phyloP scores from a whole-genome alignment of 2,329 filamentous ascomycete species.

The Balansia obtecta region DNA sequence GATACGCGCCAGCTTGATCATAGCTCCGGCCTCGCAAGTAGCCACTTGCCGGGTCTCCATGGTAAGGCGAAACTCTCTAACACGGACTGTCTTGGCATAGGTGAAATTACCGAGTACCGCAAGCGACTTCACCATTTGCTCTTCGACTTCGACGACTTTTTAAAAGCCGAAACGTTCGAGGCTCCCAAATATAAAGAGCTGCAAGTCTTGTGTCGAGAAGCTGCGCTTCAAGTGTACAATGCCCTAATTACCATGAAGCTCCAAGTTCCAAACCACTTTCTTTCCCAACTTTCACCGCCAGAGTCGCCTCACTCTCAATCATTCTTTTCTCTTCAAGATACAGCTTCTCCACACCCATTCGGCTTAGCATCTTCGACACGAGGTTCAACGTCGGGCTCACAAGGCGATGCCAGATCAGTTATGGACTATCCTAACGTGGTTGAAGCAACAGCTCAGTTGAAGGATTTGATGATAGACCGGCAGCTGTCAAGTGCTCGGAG shows the following conservation, averaged over 20 bases:
- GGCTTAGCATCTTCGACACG: neutral
- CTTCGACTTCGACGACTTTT: constrained; percentile 45
- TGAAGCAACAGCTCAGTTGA: constrained; percentile 18
- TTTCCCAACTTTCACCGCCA: constrained; percentile 17
- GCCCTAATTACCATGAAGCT: constrained; percentile 43
- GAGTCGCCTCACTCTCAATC: constrained; percentile 10
- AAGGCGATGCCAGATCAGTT: constrained; percentile 2
- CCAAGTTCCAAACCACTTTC: constrained; percentile 17
- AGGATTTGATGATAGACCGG: constrained; percentile 12
- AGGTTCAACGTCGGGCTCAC: constrained; percentile 5
- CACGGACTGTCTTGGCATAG: constrained; percentile 16
- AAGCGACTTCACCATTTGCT: constrained; percentile 35
- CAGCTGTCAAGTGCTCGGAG: neutral
- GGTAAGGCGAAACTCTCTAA: neutral
- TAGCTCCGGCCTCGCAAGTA: neutral
- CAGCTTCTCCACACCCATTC: neutral
- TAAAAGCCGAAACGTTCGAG: constrained; percentile 38
- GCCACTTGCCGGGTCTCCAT: neutral
- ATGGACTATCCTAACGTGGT: constrained; percentile 10
- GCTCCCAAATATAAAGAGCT: constrained; percentile 34
- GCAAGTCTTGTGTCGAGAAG: constrained; percentile 33
- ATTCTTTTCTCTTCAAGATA: constrained; percentile 5
- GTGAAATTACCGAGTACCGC: constrained; percentile 36
- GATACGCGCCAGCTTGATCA: too few species aligned
- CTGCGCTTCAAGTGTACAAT: constrained; percentile 35